Base-by-base conservation (phyloP, 352 stramenopile species). In the Thalassiosira mediterranea region DNA sequence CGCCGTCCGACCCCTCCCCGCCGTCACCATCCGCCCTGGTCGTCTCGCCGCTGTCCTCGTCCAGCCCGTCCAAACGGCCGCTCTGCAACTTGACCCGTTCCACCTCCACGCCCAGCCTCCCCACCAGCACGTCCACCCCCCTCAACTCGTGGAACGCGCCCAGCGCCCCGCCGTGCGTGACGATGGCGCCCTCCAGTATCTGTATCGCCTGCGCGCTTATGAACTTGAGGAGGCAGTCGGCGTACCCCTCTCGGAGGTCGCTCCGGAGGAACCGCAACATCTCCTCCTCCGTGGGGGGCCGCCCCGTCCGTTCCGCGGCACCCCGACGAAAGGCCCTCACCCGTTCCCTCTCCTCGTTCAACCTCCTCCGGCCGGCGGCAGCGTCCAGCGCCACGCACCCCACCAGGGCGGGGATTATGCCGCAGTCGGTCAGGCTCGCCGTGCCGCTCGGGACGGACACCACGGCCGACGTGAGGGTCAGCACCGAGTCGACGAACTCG, bases 151-250 rank as follows among this genome's bases (percentile, higher is more conserved):
- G 80, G 78, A 94, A 94, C 15, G 89, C 86, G 21, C 72, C 69
- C 31, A 93, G 53, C 31, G 89, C 89, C 66, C 72, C 86, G 28
- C 51, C 88, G 54, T 91, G 84, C 3, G 86, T 91, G 3, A 92
- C 84, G 40, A 94, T 88, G 1, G 84, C 82, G 25, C 78, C 83
- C 76, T 94, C 89, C 0, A 94, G 51, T 60, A 94, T 92, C 68
- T 92, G 86, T 17, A 94, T 84, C 1, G 89, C 81, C 61, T 94
- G 89, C 4, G 87, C 79, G 8, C 70, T 72, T 34, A 93, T 79
- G 65, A 91, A 94, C 60, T 80, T 76, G 3, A 88, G 49, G 4
- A 92, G 47, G 25, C 71, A 69, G 21, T 76, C 67, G 15, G 63
- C 73, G 48, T 86, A 79, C 5, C 44, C 68, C 47, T 7, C 17